Conservation (phyloP, 805 yeast genomes). For the Saturnispora diversa region DNA sequence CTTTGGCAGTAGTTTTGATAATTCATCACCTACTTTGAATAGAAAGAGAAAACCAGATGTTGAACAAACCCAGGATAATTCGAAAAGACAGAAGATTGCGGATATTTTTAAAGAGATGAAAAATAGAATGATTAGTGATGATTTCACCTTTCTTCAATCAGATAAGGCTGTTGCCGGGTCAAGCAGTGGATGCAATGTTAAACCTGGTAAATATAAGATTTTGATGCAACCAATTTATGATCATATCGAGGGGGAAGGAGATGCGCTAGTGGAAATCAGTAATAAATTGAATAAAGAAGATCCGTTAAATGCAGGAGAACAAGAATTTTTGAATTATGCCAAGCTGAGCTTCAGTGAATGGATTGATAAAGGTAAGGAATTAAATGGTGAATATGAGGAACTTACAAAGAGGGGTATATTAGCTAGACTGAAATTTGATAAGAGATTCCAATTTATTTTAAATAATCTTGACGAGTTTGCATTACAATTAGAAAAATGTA, state of each 20-base stretch:
- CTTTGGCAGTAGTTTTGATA: not conserved
- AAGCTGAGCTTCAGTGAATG: conserved; percentile 26
- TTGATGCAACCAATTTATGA: conserved; percentile 15
- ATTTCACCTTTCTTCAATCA: not conserved
- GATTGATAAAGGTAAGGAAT: conserved; percentile 30
- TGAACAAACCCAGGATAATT: not conserved
- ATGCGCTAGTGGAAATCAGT: conserved; percentile 12
- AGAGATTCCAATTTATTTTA: conserved; percentile 26
- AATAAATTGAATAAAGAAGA: conserved; percentile 7
- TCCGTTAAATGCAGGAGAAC: conserved; percentile 15
- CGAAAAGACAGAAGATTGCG: conserved; percentile 1
- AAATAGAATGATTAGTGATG: not conserved
- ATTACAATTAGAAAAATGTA: conserved; percentile 17
- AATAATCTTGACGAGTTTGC: conserved; percentile 19
- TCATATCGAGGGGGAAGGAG: conserved; percentile 14
- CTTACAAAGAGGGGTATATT: conserved; percentile 30
- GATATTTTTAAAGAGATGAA: not conserved
- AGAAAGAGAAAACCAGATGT: not conserved
- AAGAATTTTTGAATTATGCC: conserved; percentile 15
- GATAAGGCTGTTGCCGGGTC: conserved; percentile 12
- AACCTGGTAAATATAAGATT: conserved; percentile 15
- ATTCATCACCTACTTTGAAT: conserved; percentile 7
- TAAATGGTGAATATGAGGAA: conserved; percentile 29
- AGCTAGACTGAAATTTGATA: conserved; percentile 34
- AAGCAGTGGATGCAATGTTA: not conserved